Evolutionary conservation across 495 filamentous ascomycete species (phyloP), one percentile per base, ranked within the genome.

Genomic region (Aspergillus heteromorphus): DNA sequence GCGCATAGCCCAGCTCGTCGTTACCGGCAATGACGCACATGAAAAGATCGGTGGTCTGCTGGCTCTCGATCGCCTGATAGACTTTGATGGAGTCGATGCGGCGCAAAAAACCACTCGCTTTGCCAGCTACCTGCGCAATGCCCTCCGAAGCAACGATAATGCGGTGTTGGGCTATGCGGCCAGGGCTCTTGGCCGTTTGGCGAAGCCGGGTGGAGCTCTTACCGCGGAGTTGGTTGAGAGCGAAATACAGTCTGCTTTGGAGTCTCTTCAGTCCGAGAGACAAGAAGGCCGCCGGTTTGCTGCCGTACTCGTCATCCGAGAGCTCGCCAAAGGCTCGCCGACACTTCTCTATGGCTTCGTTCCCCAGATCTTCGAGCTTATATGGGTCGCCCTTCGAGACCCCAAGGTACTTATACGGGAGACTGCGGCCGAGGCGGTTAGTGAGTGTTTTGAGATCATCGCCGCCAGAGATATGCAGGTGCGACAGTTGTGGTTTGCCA

Each of bases 191-290:
- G 95, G 93, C 29, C 87, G 87, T 60, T 80, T 99, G 45, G 95
- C 92, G 55, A 84, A 85, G 56, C 95, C 93, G 2, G 95, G 93
- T 41, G 93, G 93, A 41, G 91, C 93, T 34, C 77, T 99, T 49
- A 96, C 95, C 34, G 93, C 93, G 1, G 95, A 97, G 71, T 75
- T 99, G 40, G 95, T 99, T 38, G 93, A 99, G 60, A 89, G 91
- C 54, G 95, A 99, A 66, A 89, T 97, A 40, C 91, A 96, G 64
- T 88, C 89, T 8, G 92, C 93, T 0, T 73, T 97, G 38, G 93
- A 99, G 73, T 96, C 89, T 88, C 78, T 99, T 45, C 92, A 97
- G 62, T 87, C 88, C n/a, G 95, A 97, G 58, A 81, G 92, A 21
- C 85, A 93, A 61, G 93, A 99, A 72, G 89, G 89, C 57, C 78